Conservation (phyloP, 176 grass and related monocot genomes). For the Aegilops longissima region DNA sequence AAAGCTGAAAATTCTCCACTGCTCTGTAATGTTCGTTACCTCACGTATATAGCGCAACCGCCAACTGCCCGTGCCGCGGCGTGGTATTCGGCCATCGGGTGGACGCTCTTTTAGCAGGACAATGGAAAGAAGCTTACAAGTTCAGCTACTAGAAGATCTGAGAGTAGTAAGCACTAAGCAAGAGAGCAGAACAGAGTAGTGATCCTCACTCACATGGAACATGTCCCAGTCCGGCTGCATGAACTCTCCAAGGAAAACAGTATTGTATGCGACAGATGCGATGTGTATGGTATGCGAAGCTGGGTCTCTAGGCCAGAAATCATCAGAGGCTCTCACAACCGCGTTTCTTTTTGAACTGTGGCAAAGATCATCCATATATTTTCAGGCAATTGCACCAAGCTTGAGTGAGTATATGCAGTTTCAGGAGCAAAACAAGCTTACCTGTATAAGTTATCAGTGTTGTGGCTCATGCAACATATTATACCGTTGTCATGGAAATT, state of each 20-base stretch:
- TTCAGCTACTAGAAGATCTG: not conserved
- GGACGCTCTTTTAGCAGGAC: constrained; percentile 40
- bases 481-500: constrained; percentile 79
- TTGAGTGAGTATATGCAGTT: not conserved
- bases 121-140: not conserved
- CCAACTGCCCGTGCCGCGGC: constrained; percentile 68
- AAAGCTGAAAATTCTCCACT: not conserved
- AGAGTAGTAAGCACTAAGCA: not conserved
- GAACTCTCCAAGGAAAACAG: constrained; percentile 74
- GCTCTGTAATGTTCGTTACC: constrained; percentile 24
- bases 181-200: not conserved
- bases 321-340: constrained; percentile 83
- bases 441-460: constrained; percentile 82
- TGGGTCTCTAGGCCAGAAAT: constrained; percentile 82
- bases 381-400: not conserved
- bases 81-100: constrained; percentile 75
- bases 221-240: constrained; percentile 94
- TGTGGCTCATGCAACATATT: constrained; percentile 96
- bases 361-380: not conserved
- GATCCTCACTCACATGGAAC: constrained; percentile 77
- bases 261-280: constrained; percentile 75
- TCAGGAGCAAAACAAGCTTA: constrained; percentile 5
- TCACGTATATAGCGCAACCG: constrained; percentile 84
- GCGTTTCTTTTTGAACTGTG: constrained; percentile 67
- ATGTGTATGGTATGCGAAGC: constrained; percentile 85